Percentiles rank a stretch among this genome's conserved stretches.
Conservation (phyloP, 2,329 filamentous ascomycete genomes). For the Neodidymelliopsis sp. region DNA sequence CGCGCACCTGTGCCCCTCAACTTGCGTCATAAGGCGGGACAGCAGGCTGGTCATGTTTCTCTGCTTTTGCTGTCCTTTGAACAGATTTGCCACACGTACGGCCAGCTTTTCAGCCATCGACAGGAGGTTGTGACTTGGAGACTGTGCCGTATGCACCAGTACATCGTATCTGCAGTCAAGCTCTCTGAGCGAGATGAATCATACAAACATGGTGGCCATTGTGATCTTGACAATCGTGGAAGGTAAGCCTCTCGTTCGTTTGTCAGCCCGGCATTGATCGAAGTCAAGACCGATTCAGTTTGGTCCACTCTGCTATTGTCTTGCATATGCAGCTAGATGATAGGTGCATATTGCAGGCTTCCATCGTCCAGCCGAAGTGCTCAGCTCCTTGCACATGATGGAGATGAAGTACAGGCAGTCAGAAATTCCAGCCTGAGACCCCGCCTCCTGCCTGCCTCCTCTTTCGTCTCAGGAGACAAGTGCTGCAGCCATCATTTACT, state of each 20-base stretch:
- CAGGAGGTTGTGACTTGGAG: no score
- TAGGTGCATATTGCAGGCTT: slow-evolving; percentile 43
- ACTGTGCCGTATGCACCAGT: not conserved
- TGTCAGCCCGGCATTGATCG: slow-evolving; percentile 28
- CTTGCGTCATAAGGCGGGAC: slow-evolving; percentile 26
- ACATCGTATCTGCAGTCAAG: not conserved
- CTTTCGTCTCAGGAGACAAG: not conserved
- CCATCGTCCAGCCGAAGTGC: slow-evolving; percentile 35
- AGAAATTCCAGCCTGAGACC: slow-evolving; percentile 29
- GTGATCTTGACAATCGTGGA: not conserved
- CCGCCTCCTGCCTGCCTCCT: slow-evolving; percentile 25
- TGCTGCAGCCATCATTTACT: not conserved
- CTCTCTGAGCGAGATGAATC: not conserved
- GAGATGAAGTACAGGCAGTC: slow-evolving; percentile 17
- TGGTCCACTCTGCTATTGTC: slow-evolving; percentile 37
- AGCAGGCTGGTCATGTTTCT: slow-evolving; percentile 2
- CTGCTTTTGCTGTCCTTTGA: not conserved
- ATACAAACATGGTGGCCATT: not conserved
- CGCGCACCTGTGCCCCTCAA: slow-evolving; percentile 25
- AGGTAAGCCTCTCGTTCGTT: slow-evolving; percentile 24
- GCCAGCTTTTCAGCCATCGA: not conserved
- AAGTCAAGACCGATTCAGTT: slow-evolving; percentile 27
- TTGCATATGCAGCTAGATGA: slow-evolving; percentile 50
- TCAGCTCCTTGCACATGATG: slow-evolving; percentile 31
- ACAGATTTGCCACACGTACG: not conserved